Base-by-base conservation (phyloP, 2,329 filamentous ascomycete genomes). In the Exophiala alcalophila region DNA sequence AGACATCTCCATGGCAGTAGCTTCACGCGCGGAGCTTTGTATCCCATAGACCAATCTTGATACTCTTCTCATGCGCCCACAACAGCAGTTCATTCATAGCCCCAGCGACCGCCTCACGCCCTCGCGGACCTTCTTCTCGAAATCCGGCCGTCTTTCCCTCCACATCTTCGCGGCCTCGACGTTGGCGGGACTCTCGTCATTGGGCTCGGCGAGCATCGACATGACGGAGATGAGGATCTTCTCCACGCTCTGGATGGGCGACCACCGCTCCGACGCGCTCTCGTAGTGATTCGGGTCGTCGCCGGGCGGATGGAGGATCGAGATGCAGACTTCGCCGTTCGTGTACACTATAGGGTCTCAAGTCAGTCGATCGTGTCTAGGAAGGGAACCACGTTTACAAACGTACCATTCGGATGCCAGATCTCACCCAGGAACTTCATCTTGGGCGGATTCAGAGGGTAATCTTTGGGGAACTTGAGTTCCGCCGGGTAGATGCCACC, bases 271-370 rank as follows among this genome's bases (percentile, higher is more conserved):
- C 1, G 85, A 89, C 5, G 92, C 91, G 58, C 91, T 86, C 68
- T 97, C 91, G 76, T 97, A 97, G 72, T 95, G 90, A 71, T 96
- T 96, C 40, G 92, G 92, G 67, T 97, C 91, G 69, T 97, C 91
- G 59, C 92, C 91, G 2, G 91, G 91, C 3, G 91, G 84, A 67
- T 97, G 91, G 2, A 97, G 81, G 70, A 97, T 97, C n/a, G 87
- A 94, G 61, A 97, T 97, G 71, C 91, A 97, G 57, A 97, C 92
- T 12, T 91, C 78, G 52, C 91, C 91, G 63, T 84, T 91, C 11
- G 84, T 78, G 64, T 97, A 97, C 38, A 97, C 90, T 95, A n/a
- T n/a, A n/a, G n/a, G n/a, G 54, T 27, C 23, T 4, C 14, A 15
- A 29, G 32, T 30, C 32, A 15, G 21, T 31, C 12, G 39, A 25